Evolutionary conservation across 441 rosid genomes (phyloP), one percentile per base, ranked within the genome.

Genomic region (Eutrema salsugineum): DNA sequence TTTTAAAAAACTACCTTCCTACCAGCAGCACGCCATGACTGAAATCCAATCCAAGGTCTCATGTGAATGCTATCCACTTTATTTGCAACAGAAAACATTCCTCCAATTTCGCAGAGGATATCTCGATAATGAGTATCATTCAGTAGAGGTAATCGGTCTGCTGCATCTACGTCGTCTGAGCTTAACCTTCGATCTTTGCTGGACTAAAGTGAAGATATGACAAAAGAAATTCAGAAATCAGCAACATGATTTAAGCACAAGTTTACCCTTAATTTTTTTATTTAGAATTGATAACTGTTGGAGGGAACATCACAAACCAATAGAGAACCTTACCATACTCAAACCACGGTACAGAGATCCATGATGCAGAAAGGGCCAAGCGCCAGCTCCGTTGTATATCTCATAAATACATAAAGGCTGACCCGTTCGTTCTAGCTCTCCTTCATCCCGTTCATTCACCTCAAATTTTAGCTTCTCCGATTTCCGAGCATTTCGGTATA

Each of bases 21-120:
- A 84, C 97, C 98, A 73, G 96, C 84, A 78, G 98, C 94, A 72
- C 84, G 91, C 94, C 99, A 95, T 72, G 99, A 91, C 73, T 91
- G 97, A 82, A 95, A 95, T 63, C 99, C 99, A 77, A 96, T 96
- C 99, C 99, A 96, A 71, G 99, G 99, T 80, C 97, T 90, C 79
- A 66, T 83, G 81, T 96, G 99, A 75, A 93, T 82, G 77, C 82
- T 84, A 78, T 96, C 99, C 75, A 96, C 94, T 85, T 68, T 87
- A 63, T 86, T 88, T 71, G 99, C 99, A 66, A 96, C 80, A 38
- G 98, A 82, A 82, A 96, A 89, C 97, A 96, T 89, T 80, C 99
- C 99, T 75, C 99, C 99, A 62, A 88, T 79, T 82, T 96, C 99
- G 77, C 99, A 93, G 27, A 93, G 88, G 68, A 85, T 60, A 79